These are phyloP conservation scores for Exophiala oligosperma DNA, from an alignment of 2,329 filamentous ascomycete genomes.

Conservation along the genomic window DNA sequence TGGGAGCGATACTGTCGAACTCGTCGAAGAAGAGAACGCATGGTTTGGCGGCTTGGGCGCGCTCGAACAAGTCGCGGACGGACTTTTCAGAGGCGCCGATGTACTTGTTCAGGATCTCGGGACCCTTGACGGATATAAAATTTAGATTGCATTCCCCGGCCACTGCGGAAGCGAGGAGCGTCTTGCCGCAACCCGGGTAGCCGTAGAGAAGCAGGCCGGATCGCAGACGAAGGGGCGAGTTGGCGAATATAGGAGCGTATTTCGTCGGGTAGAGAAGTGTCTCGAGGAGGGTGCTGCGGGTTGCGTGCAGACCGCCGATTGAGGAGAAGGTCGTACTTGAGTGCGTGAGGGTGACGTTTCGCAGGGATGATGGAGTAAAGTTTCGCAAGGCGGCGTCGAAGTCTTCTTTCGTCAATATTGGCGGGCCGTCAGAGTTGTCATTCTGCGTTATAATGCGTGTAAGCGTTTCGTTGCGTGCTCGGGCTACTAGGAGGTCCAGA, in stretches of 20 bases:
- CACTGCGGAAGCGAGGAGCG: slow-evolving; percentile 91
- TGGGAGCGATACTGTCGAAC: slow-evolving; percentile 96
- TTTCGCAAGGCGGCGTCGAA: slow-evolving; percentile 84
- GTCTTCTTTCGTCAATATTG: slow-evolving; percentile 70
- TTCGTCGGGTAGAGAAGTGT: slow-evolving; percentile 96
- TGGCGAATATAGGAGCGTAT: slow-evolving; percentile 95
- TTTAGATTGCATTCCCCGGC: slow-evolving; percentile 96
- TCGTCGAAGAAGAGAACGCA: slow-evolving; percentile 98
- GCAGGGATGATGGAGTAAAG: slow-evolving; percentile 91
- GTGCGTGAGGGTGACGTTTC: slow-evolving; percentile 90
- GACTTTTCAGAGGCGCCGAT: slow-evolving; percentile 97
- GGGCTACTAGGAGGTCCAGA: slow-evolving; percentile 77
- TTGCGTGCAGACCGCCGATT: slow-evolving; percentile 84
- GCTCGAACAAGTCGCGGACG: slow-evolving; percentile 90
- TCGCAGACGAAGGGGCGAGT: slow-evolving; percentile 89
- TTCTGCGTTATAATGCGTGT: slow-evolving; percentile 66
- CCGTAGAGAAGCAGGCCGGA: slow-evolving; percentile 93
- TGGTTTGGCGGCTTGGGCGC: slow-evolving; percentile 84
- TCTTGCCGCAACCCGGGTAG: slow-evolving; percentile 95
- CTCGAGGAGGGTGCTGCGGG: slow-evolving; percentile 86
- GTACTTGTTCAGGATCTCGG: slow-evolving; percentile 98
- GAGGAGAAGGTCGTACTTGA: slow-evolving; percentile 90
- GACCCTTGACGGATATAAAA: slow-evolving; percentile 97
- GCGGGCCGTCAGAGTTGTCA: slow-evolving; percentile 45
- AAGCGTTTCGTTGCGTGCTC: slow-evolving; percentile 87